Percentiles rank a stretch among this genome's conserved stretches.
Evolutionary conservation across 2,329 filamentous ascomycete genomes (phyloP).

Genomic region (Ceratocystis ficicola): DNA sequence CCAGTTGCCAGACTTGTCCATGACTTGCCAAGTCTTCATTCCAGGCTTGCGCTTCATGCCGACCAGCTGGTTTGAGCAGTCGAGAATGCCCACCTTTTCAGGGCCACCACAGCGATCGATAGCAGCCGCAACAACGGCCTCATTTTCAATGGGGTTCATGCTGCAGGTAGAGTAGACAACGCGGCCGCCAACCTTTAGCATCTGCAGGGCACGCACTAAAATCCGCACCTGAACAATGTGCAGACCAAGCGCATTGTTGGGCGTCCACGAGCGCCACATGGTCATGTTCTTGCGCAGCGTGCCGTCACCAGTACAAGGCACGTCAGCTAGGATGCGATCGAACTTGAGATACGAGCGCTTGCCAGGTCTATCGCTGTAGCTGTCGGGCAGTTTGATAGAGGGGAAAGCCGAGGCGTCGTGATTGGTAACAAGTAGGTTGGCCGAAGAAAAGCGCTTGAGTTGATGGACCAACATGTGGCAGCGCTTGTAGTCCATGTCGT

Average conservation of each 20-base stretch:
- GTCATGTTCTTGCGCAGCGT: constrained; percentile 86
- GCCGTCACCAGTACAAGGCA: constrained; percentile 92
- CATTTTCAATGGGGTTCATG: constrained; percentile 97
- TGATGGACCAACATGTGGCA: constrained; percentile 97
- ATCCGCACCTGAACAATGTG: constrained; percentile 82
- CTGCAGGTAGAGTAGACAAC: constrained; percentile 98
- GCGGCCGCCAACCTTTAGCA: constrained; percentile 87
- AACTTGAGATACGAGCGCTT: constrained; percentile 77
- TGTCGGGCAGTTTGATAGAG: constrained; percentile 66
- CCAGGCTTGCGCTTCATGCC: constrained; percentile 65
- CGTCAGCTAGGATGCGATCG: constrained; percentile 89
- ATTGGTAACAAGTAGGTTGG: constrained; percentile 93
- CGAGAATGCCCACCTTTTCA: constrained; percentile 68
- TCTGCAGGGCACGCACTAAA: constrained; percentile 79
- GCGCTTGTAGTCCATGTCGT: constrained; percentile 92
- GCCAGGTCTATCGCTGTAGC: constrained; percentile 41
- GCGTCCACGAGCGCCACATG: constrained; percentile 91
- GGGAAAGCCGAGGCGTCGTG: constrained; percentile 95
- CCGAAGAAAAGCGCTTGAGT: constrained; percentile 90
- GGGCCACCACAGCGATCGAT: constrained; percentile 81
- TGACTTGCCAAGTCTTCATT: constrained; percentile 73
- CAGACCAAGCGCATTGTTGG: constrained; percentile 74
- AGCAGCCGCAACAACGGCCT: constrained; percentile 77
- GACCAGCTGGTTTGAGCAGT: constrained; percentile 67
- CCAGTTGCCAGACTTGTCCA: constrained; percentile 70